Conservation (phyloP, 257 asterid genomes). For the Apocynum venetum region DNA sequence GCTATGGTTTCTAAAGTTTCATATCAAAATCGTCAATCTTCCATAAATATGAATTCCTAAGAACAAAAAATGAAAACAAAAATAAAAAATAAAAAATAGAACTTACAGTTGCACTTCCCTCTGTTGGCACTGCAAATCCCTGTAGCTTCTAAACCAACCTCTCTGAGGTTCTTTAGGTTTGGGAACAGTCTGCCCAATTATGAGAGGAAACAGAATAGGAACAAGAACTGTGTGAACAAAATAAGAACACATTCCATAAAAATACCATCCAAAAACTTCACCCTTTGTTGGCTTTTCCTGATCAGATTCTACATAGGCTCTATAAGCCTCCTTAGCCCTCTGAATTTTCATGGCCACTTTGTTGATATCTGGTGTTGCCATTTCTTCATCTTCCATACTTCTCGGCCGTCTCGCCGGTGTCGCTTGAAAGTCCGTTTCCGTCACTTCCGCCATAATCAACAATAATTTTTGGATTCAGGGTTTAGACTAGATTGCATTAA, state of each 20-base stretch:
- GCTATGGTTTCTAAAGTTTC: too few species aligned
- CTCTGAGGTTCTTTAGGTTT: conserved; percentile 48
- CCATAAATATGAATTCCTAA: too few species aligned
- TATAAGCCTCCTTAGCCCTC: conserved; percentile 39
- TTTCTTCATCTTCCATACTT: conserved; percentile 26
- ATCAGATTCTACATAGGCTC: conserved; percentile 33
- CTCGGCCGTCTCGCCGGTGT: conserved; percentile 19
- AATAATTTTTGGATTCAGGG: neutral
- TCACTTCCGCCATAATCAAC: conserved; percentile 6
- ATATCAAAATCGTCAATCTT: too few species aligned
- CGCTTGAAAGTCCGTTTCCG: conserved; percentile 12
- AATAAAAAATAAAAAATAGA: neutral
- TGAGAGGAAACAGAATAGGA: conserved; percentile 76
- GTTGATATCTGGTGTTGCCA: conserved; percentile 35
- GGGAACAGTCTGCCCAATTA: conserved; percentile 67
- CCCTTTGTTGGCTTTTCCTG: conserved; percentile 59
- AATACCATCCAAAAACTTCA: conserved; percentile 65
- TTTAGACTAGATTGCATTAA: neutral
- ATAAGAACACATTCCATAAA: conserved; percentile 77
- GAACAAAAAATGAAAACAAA: too few species aligned
- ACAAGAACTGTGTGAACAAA: conserved; percentile 67
- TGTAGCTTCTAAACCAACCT: conserved; percentile 57
- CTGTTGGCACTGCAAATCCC: conserved; percentile 47
- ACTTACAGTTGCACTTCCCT: conserved; percentile 68
- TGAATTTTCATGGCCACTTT: conserved; percentile 43